phyloP scores from a whole-genome alignment of 164 flowering plant genomes.

The Hamamelis virginiana region DNA sequence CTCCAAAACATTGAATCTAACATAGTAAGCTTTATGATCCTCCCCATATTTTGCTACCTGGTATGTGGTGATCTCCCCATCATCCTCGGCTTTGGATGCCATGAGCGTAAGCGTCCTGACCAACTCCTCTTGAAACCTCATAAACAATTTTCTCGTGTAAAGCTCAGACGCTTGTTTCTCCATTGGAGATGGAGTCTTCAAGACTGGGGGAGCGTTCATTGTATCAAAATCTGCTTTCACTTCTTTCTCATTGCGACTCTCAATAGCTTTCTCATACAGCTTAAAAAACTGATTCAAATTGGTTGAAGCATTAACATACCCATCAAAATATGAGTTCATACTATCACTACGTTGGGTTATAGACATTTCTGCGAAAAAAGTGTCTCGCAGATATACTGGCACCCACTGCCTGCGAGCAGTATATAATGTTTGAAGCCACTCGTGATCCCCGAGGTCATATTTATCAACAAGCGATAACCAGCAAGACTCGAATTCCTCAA shows the following conservation, averaged over 20 bases:
- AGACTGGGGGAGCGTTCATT: slow-evolving; percentile 50
- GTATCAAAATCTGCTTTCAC: slow-evolving; percentile 83
- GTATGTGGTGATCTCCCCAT: slow-evolving; percentile 52
- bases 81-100: slow-evolving; percentile 70
- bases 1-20: slow-evolving; percentile 66
- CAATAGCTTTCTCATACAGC: slow-evolving; percentile 76
- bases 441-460: slow-evolving; percentile 63
- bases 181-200: slow-evolving; percentile 88
- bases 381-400: slow-evolving; percentile 66
- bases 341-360: slow-evolving; percentile 74
- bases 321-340: slow-evolving; percentile 85
- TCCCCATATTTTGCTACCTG: slow-evolving; percentile 75
- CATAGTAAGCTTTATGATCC: slow-evolving; percentile 56
- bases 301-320: slow-evolving; percentile 84
- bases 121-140: slow-evolving; percentile 78
- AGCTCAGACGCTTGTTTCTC: slow-evolving; percentile 80
- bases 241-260: slow-evolving; percentile 79
- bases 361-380: slow-evolving; percentile 85
- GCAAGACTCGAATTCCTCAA: slow-evolving; percentile 71
- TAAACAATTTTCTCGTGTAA: slow-evolving; percentile 68
- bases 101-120: slow-evolving; percentile 73
- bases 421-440: slow-evolving; percentile 67
- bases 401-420: slow-evolving; percentile 71
- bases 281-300: slow-evolving; percentile 59
- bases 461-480: slow-evolving; percentile 69